phyloP scores from a whole-genome alignment of 78 protist species.

The Chrysochromulina tobinii region DNA sequence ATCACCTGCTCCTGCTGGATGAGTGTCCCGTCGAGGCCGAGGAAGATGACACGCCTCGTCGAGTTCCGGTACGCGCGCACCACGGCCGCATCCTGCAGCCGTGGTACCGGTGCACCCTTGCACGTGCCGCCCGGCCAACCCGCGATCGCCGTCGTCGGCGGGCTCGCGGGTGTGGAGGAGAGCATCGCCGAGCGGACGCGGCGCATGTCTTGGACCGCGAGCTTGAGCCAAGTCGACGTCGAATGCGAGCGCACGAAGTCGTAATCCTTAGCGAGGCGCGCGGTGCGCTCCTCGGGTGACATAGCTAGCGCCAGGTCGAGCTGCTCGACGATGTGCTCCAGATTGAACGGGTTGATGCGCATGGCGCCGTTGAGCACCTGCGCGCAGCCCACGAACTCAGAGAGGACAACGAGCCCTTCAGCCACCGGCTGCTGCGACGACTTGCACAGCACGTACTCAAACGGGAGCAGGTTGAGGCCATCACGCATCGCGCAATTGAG shows the following conservation, averaged over 20 bases:
- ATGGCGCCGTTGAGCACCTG: slow-evolving; percentile 20
- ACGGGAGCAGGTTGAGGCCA: slow-evolving; percentile 40
- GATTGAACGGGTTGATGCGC: slow-evolving; percentile 32
- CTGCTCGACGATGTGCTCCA: slow-evolving; percentile 30
- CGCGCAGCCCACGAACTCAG: slow-evolving; percentile 43
- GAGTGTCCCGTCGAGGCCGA: slow-evolving; percentile 39
- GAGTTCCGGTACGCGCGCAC: neutral
- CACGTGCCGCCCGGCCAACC: neutral
- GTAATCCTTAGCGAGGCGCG: neutral
- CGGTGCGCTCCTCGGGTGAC: neutral
- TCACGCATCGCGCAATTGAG: slow-evolving; percentile 22
- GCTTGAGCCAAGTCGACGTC: neutral
- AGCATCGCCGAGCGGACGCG: neutral
- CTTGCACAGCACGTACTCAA: neutral
- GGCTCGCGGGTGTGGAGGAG: too few species aligned
- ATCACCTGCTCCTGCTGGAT: slow-evolving; percentile 29
- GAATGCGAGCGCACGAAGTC: neutral
- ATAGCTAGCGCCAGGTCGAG: slow-evolving; percentile 9
- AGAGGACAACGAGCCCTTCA: slow-evolving; percentile 21
- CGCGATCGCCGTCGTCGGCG: neutral
- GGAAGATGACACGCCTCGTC: neutral
- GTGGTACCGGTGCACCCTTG: neutral
- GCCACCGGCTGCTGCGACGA: neutral
- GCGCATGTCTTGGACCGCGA: neutral
- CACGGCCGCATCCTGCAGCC: neutral